Evolutionary conservation across 805 yeast species (phyloP), one percentile per base, ranked within the genome.

Genomic region (Ogataea zsoltii): DNA sequence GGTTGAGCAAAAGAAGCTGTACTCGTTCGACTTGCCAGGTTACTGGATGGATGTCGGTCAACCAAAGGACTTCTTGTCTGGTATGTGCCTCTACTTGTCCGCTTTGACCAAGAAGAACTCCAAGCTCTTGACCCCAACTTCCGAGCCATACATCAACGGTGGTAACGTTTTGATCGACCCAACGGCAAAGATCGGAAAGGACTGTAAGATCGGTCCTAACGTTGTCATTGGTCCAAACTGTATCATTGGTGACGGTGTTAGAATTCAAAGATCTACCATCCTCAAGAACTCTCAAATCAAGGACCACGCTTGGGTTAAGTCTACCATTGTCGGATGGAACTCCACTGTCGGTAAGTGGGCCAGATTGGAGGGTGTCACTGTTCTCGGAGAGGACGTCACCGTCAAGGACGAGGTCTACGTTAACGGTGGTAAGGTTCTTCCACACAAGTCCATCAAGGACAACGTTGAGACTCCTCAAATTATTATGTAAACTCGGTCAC

Each of bases 1-100:
- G 62, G 97, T 95, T 57, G 95, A 88, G 73, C 75, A 85, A 67
- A 90, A 85, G 66, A 79, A 85, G 50, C 80, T 94, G 63, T 94
- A 84, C 80, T 91, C 98, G 44, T 94, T 88, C 66, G 99, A 94
- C 72, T 82, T 94, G 66, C 97, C 94, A 78, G 98, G 99, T 57
- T 94, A 83, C 88, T 94, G 99, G 99, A 94, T 94, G 99, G 99
- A 94, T 72, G 97, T 94, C 60, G 99, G 99, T 72, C 99, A 94
- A 79, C 99, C 99, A 80, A 94, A 92, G 82, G 99, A 94, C 75
- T 94, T 90, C 84, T 75, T 94, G 56, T 83, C 96, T 49, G 99
- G 99, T 71, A 88, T 97, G 63, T 83, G 90, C 60, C 77, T 92
- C 55, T 94, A 91, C 80, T 79, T 94, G 70, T 79, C 86, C 68